phyloP scores from a whole-genome alignment of 495 filamentous ascomycete genomes.

The Baudoinia panamericana region DNA sequence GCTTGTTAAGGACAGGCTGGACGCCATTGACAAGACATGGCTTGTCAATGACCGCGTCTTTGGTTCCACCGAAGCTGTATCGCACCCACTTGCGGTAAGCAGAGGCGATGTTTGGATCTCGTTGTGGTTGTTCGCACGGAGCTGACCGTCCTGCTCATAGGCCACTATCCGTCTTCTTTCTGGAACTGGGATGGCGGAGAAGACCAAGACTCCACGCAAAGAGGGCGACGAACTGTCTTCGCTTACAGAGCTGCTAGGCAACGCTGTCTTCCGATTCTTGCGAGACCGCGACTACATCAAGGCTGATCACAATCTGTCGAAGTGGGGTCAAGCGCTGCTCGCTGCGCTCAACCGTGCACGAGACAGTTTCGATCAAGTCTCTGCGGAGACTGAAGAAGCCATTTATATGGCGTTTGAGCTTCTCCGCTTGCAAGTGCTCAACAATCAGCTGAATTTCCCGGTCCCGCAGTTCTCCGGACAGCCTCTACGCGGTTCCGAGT shows the following conservation, averaged over 20 bases:
- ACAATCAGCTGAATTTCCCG: slow-evolving; percentile 42
- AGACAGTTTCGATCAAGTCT: slow-evolving; percentile 2
- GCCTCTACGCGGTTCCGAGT: slow-evolving; percentile 17
- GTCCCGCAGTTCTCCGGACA: slow-evolving; percentile 42
- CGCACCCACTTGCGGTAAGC: slow-evolving; percentile 10
- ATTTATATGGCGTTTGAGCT: slow-evolving; percentile 71
- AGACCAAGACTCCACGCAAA: slow-evolving; percentile 42
- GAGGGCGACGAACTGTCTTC: background rate
- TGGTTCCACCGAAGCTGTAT: background rate
- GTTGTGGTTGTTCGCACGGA: too few species aligned
- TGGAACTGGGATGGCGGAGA: slow-evolving; percentile 54
- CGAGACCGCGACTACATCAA: slow-evolving; percentile 79
- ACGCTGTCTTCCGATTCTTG: slow-evolving; percentile 75
- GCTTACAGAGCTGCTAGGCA: slow-evolving; percentile 54
- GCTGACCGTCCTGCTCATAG: too few species aligned
- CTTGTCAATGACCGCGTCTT: slow-evolving; percentile 44
- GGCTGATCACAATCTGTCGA: slow-evolving; percentile 63
- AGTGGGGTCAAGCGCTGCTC: slow-evolving; percentile 69
- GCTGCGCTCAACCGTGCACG: slow-evolving; percentile 43
- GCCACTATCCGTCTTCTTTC: too few species aligned
- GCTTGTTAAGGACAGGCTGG: slow-evolving; percentile 42
- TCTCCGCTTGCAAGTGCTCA: slow-evolving; percentile 62
- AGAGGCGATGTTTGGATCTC: too few species aligned
- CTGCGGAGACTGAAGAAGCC: slow-evolving; percentile 43
- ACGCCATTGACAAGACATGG: slow-evolving; percentile 56